Evolutionary conservation across 2,329 filamentous ascomycete genomes (phyloP).

Genomic region (Cryphonectria naterciae): DNA sequence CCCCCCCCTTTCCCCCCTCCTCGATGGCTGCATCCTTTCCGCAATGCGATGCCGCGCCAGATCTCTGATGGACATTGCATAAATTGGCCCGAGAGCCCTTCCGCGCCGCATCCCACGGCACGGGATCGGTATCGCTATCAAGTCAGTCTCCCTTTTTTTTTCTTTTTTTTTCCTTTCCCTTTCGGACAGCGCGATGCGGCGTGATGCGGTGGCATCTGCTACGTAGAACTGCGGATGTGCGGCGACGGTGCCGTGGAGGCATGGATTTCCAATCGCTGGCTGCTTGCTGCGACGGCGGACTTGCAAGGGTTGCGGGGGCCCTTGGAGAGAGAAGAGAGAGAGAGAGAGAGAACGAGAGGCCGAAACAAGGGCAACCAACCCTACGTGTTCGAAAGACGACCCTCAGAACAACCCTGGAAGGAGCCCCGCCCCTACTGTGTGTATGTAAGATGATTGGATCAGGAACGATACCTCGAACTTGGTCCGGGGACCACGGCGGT

Average conservation of each 20-base stretch:
- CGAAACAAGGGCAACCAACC: background rate
- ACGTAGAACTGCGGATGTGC: background rate
- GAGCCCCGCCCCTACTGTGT: background rate
- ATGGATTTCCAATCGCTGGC: background rate
- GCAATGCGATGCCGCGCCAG: background rate
- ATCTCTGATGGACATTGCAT: background rate
- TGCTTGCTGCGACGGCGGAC: background rate
- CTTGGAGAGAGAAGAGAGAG: background rate
- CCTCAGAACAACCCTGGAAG: background rate
- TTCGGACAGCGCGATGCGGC: conserved; percentile 2
- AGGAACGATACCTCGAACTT: background rate
- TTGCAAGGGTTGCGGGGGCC: background rate
- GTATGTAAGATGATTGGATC: conserved; percentile 2
- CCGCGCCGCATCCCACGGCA: background rate
- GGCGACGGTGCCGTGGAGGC: background rate
- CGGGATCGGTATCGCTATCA: background rate
- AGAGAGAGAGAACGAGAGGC: background rate
- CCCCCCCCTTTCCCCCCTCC: background rate
- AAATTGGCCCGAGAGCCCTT: background rate
- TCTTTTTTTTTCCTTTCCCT: background rate
- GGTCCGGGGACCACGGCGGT: background rate
- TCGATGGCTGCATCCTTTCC: background rate
- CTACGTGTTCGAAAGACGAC: conserved; percentile 1
- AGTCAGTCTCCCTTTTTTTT: background rate
- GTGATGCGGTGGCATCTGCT: conserved; percentile 9